Conservation (phyloP, 331 rosid genomes). For the Malus hybrid region DNA sequence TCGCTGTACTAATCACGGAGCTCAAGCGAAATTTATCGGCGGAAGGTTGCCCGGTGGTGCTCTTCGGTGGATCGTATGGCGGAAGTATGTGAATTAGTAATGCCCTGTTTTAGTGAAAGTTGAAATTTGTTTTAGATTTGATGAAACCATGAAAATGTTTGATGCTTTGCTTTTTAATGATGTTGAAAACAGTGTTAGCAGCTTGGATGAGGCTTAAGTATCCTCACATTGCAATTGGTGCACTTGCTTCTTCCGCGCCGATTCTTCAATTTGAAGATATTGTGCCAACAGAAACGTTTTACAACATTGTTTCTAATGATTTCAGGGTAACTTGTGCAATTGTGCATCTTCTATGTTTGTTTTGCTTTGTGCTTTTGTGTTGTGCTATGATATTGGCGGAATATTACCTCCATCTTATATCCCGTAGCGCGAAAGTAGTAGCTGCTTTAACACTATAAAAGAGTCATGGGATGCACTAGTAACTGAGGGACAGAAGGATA, state of each 20-base stretch:
- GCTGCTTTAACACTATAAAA: not conserved
- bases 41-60: conserved; percentile 57
- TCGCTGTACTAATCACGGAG: conserved; percentile 49
- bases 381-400: not conserved
- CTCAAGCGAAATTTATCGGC: conserved; percentile 58
- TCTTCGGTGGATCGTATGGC: conserved; percentile 91
- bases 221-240: conserved; percentile 82
- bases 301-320: conserved; percentile 64
- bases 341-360: conserved; percentile 9
- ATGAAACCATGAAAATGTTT: not conserved
- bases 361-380: not conserved
- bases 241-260: conserved; percentile 86
- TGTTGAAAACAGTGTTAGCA: conserved; percentile 56
- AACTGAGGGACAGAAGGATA: not conserved
- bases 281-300: conserved; percentile 67
- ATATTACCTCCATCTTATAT: not conserved
- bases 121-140: not conserved
- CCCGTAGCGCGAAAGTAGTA: not conserved
- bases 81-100: conserved; percentile 44
- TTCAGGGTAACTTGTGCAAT: conserved; percentile 49
- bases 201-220: conserved; percentile 97
- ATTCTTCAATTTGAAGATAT: conserved; percentile 85
- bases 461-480: not conserved
- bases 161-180: not conserved
- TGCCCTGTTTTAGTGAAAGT: not conserved